Evolutionary conservation across 257 asterid species (phyloP).

Genomic region (Thymus mandschuricus): DNA sequence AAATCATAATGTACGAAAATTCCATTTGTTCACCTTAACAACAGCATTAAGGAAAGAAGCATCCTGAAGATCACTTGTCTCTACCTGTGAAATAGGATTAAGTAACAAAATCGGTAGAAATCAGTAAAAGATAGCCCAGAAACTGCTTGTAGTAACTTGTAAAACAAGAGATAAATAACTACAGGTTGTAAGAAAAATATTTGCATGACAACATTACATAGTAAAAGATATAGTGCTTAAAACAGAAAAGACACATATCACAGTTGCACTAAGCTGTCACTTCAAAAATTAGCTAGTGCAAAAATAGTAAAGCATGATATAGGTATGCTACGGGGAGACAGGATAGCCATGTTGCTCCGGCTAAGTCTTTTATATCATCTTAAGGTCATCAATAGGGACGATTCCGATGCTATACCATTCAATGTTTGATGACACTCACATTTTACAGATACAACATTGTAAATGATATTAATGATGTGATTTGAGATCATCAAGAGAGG

Average conservation of each 20-base stretch:
- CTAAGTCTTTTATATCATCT: constrained; percentile 12
- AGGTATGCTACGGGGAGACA: constrained; percentile 11
- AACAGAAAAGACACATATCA: constrained; percentile 16
- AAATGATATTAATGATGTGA: not conserved
- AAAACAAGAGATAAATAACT: not conserved
- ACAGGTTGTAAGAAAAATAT: not conserved
- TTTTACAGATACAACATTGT: not conserved
- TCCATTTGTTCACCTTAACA: constrained; percentile 66
- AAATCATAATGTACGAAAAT: constrained; percentile 12
- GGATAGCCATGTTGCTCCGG: not conserved
- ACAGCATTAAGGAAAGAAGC: constrained; percentile 84
- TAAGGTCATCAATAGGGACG: constrained; percentile 14
- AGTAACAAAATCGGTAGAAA: constrained; percentile 25
- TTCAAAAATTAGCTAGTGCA: not conserved
- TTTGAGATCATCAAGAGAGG: not conserved
- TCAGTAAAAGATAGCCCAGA: constrained; percentile 13
- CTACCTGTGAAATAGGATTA: constrained; percentile 53
- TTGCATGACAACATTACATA: constrained; percentile 22
- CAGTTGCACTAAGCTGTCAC: constrained; percentile 11
- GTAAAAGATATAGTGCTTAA: not conserved
- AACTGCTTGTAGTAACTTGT: constrained; percentile 9
- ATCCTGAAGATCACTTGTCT: constrained; percentile 67
- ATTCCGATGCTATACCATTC: not conserved
- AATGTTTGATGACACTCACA: not conserved
- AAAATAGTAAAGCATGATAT: not conserved